Percentiles rank a stretch among this genome's conserved stretches.
These are phyloP conservation scores for Metarhizium sp. DNA, from an alignment of 2,329 filamentous ascomycete genomes.

Conservation along the genomic window DNA sequence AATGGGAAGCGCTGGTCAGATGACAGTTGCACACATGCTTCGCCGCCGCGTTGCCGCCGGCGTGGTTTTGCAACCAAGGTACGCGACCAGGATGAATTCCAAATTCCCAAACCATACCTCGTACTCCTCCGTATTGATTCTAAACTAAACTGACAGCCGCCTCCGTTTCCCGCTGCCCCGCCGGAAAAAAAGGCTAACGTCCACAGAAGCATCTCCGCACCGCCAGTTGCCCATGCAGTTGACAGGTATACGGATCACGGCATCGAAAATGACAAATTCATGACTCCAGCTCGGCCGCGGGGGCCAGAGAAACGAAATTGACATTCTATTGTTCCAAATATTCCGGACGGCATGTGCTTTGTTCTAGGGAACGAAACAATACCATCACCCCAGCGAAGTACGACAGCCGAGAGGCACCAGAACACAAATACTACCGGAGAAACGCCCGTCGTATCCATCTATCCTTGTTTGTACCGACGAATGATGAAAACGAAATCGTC, in stretches of 20 bases:
- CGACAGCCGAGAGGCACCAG: no score
- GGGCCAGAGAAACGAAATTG: neutral
- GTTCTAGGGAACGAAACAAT: neutral
- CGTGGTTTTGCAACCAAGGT: neutral
- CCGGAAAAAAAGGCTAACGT: neutral
- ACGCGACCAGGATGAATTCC: neutral
- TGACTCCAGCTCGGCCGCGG: neutral
- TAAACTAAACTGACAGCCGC: neutral
- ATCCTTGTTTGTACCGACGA: neutral
- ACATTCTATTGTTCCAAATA: neutral
- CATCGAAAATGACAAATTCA: neutral
- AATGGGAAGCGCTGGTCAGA: no score
- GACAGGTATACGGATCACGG: neutral
- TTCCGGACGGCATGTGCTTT: neutral
- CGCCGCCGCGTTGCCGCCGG: no score
- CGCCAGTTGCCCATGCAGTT: neutral
- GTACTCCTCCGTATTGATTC: neutral
- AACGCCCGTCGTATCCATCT: no score
- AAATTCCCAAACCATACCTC: neutral
- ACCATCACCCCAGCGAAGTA: no score
- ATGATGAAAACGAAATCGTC: neutral
- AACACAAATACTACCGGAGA: no score
- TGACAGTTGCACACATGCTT: neutral
- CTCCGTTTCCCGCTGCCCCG: neutral
- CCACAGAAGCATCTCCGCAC: neutral